Conservation (phyloP, 129 eudicot species). For the carrot (Daucus carota) region DNA sequence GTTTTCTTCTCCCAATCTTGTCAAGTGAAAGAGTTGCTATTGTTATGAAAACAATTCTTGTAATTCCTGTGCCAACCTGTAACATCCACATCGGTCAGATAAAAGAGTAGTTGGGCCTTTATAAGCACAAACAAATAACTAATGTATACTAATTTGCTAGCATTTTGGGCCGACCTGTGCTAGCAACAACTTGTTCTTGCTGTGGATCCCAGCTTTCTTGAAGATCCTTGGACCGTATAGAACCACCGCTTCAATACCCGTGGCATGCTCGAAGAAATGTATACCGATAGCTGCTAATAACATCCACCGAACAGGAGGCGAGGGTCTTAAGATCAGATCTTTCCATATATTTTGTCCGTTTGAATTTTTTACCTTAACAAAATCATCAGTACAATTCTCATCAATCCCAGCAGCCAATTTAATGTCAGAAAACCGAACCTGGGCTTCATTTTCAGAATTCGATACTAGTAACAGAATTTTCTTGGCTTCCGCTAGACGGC, state of each 20-base stretch:
- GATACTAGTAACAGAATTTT: slow-evolving; percentile 34
- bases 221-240: slow-evolving; percentile 65
- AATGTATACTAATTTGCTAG: too few relatives aligned
- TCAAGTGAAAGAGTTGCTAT: slow-evolving; percentile 56
- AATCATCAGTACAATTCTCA: slow-evolving; percentile 32
- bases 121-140: too few relatives aligned
- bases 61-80: slow-evolving; percentile 63
- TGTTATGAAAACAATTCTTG: slow-evolving; percentile 34
- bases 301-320: slow-evolving; percentile 58
- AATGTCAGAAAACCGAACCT: slow-evolving; percentile 46
- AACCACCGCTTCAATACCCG: slow-evolving; percentile 72
- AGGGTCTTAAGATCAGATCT: slow-evolving; percentile 50
- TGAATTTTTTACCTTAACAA: slow-evolving; percentile 16
- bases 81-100: too few relatives aligned
- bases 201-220: slow-evolving; percentile 50
- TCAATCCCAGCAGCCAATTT: slow-evolving; percentile 49
- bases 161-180: slow-evolving; percentile 57
- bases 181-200: slow-evolving; percentile 35
- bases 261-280: slow-evolving; percentile 84
- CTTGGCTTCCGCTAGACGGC: slow-evolving; percentile 52
- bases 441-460: slow-evolving; percentile 42
- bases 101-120: too few relatives aligned
- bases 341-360: slow-evolving; percentile 50
- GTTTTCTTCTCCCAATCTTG: slow-evolving; percentile 53
- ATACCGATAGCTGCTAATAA: slow-evolving; percentile 62